Base-by-base conservation (phyloP, 148 eudicot species). In the Chenopodium berlandieri region DNA sequence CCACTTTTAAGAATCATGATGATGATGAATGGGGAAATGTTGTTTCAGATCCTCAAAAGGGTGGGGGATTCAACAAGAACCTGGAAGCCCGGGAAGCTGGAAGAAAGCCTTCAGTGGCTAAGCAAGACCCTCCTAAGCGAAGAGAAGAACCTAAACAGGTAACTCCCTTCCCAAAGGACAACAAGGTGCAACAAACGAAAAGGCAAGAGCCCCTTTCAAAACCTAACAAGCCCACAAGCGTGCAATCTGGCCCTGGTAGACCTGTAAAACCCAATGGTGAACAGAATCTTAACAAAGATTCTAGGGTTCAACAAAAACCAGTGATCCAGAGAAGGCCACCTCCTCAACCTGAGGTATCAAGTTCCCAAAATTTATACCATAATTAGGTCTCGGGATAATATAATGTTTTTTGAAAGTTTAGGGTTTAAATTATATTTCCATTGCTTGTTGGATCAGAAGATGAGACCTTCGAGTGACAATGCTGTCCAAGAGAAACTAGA, bases 1-100 rank as follows among this genome's bases (percentile, higher is more conserved):
- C 85, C 85, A 81, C 85, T 82, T 71, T 14, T 80, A 75, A 80
- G 77, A 84, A 69, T 85, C 79, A 79, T 84, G 77, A 78, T 76
- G 77, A 67, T 86, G 75, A 34, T 86, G 75, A 32, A 72, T 75
- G 81, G 78, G 87, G 88, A 78, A 69, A 34, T 75, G 58, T 84
- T 83, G 79, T 91, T 92, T 85, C 88, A 94, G 99, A 95, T 92
- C 91, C 90, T 86, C 89, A 84, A 81, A 90, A 89, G 83, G 75
- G 84, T 86, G 90, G 91, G 88, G 92, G 89, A 87, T 88, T 87
- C 83, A 87, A 90, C 82, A 87, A 89, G 86, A 92, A 92, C 88
- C 90, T 80, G 58, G 86, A 81, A 31, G 85, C 71, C 67, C 90
- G 84, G 46, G 86, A 81, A 40, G 84, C 73, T 71, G 88, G 85